A percentile compares a stretch with the other conserved stretches of the same genome.
Evolutionary conservation across 495 filamentous ascomycete species (phyloP).

Genomic region (Annulohypoxylon moriforme): DNA sequence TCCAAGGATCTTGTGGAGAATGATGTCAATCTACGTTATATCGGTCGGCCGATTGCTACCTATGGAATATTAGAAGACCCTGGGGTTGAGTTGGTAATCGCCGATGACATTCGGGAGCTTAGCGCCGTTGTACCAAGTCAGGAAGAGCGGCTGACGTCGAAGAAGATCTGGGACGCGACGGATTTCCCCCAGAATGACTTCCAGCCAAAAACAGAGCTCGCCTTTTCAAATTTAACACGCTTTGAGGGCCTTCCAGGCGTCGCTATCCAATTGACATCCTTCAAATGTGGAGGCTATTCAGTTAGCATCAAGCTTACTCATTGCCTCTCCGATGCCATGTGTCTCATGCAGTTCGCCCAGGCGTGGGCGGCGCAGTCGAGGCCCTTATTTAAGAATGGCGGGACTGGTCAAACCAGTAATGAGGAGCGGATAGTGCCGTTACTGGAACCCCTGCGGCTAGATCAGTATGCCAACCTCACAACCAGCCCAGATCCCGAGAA

Average conservation of each 20-base stretch:
- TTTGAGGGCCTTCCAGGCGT: constrained; percentile 50
- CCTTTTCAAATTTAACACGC: constrained; percentile 32
- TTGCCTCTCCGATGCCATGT: constrained; percentile 60
- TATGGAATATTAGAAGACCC: constrained; percentile 44
- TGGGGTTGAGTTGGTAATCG: constrained; percentile 42
- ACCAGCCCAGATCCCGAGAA: constrained; percentile 44
- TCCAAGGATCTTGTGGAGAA: constrained; percentile 31
- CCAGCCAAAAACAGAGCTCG: constrained; percentile 37
- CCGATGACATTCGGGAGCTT: constrained; percentile 32
- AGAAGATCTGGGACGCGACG: constrained; percentile 48
- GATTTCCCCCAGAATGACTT: constrained; percentile 34
- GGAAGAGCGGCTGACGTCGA: constrained; percentile 39
- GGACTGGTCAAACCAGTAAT: background rate
- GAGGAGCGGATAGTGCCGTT: constrained; percentile 30
- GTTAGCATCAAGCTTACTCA: constrained; percentile 59
- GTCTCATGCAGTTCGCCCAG: constrained; percentile 60
- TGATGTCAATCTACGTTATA: constrained; percentile 32
- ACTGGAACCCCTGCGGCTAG: constrained; percentile 50
- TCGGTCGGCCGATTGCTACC: constrained; percentile 39
- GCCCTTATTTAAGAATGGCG: constrained; percentile 10
- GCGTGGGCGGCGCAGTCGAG: constrained; percentile 53
- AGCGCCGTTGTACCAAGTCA: constrained; percentile 47
- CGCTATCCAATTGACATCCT: constrained; percentile 54
- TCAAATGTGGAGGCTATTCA: constrained; percentile 56
- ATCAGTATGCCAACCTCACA: constrained; percentile 45